Conservation (phyloP, 2,329 filamentous ascomycete species). For the Fusarium domesticum region DNA sequence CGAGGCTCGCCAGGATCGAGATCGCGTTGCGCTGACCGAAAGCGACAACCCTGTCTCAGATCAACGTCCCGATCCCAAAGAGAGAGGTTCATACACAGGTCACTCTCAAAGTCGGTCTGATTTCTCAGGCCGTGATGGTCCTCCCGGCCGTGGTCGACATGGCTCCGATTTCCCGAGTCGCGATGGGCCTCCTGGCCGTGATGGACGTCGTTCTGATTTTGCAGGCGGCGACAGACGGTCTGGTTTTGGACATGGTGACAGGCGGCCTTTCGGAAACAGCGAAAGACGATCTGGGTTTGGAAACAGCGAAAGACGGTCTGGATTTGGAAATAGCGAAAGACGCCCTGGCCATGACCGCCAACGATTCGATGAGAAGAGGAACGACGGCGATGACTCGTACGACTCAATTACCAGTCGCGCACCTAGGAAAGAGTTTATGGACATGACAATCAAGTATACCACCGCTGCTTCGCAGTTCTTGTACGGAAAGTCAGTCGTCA, state of each 20-base stretch:
- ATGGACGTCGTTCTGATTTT: too few relatives aligned
- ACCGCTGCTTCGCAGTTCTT: slow-evolving; percentile 89
- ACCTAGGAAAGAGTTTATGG: slow-evolving; percentile 34
- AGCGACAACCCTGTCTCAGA: background rate
- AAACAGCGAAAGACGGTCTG: too few relatives aligned
- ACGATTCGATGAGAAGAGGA: slow-evolving; percentile 10
- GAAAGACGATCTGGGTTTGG: too few relatives aligned
- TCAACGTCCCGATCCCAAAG: background rate
- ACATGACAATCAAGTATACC: slow-evolving; percentile 54
- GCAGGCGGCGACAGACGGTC: too few relatives aligned
- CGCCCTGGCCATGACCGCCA: slow-evolving; percentile 1
- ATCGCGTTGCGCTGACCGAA: background rate
- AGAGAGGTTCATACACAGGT: background rate
- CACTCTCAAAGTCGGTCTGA: too few relatives aligned
- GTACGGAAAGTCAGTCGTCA: slow-evolving; percentile 78
- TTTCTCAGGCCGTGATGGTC: background rate
- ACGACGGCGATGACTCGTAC: background rate
- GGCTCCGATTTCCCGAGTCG: too few relatives aligned
- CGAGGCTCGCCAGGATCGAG: slow-evolving; percentile 9
- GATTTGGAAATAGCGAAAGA: background rate
- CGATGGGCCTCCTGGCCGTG: too few relatives aligned
- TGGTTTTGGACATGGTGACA: background rate
- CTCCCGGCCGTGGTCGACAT: too few relatives aligned
- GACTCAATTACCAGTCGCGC: slow-evolving; percentile 12
- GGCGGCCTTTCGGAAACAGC: too few relatives aligned